Conservation (phyloP, 129 eudicot genomes). For the Cynara cardunculus region DNA sequence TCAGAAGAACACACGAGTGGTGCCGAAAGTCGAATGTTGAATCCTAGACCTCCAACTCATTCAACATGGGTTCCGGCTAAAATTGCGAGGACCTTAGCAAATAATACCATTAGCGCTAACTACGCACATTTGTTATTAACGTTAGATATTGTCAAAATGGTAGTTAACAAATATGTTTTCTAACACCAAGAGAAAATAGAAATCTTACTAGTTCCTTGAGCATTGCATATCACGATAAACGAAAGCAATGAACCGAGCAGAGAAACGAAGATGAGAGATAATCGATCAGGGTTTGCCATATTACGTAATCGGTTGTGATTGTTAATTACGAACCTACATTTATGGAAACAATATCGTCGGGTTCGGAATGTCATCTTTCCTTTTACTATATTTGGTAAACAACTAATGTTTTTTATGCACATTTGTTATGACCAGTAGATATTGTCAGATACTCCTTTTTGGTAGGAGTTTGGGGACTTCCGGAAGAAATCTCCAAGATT, state of each 20-base stretch:
- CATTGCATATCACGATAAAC: slow-evolving; percentile 24
- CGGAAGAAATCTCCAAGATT: background rate
- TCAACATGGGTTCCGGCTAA: too few species aligned
- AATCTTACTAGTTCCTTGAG: slow-evolving; percentile 14
- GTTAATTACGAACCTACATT: slow-evolving; percentile 6
- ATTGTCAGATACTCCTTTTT: background rate
- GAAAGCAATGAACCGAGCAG: slow-evolving; percentile 23
- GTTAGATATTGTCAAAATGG: background rate
- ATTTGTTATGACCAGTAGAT: background rate
- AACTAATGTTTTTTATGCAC: background rate
- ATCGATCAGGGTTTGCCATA: slow-evolving; percentile 22
- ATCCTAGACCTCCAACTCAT: too few species aligned
- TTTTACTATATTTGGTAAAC: slow-evolving; percentile 26
- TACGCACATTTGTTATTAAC: background rate
- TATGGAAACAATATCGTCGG: background rate
- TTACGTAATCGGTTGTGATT: background rate
- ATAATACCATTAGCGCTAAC: background rate
- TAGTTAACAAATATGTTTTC: background rate
- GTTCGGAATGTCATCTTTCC: background rate
- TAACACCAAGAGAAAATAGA: background rate
- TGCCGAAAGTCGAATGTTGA: too few species aligned
- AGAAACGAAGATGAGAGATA: slow-evolving; percentile 19
- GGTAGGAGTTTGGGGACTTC: background rate
- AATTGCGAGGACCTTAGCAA: too few species aligned
- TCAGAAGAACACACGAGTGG: too few species aligned